Evolutionary conservation across 768 basidiomycete genomes (phyloP).

Genomic region (Royoungia palumana): DNA sequence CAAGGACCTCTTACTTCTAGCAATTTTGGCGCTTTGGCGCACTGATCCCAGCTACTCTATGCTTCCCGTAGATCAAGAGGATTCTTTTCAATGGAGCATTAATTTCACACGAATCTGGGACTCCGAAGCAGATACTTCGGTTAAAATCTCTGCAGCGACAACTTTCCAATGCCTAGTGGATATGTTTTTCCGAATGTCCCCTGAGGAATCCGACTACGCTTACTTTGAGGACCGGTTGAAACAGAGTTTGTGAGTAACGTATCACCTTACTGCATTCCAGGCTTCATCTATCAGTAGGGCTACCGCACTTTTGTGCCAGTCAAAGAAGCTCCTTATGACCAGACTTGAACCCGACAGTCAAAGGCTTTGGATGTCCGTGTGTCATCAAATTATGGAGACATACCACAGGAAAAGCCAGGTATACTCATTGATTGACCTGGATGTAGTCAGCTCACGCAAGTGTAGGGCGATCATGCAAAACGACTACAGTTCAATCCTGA

Average conservation of each 20-base stretch:
- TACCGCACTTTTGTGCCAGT: constrained; percentile 41
- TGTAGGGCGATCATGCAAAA: constrained; percentile 43
- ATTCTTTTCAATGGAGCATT: constrained; percentile 46
- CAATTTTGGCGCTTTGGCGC: constrained; percentile 69
- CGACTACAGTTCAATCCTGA: constrained; percentile 48
- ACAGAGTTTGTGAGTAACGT: constrained; percentile 41
- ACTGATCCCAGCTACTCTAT: constrained; percentile 53
- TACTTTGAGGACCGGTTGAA: constrained; percentile 45
- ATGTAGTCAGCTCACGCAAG: constrained; percentile 5
- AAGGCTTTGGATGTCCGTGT: constrained; percentile 64
- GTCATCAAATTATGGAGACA: constrained; percentile 56
- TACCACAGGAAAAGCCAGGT: constrained; percentile 52
- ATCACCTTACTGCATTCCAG: not conserved
- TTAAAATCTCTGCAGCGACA: constrained; percentile 59
- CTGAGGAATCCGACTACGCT: constrained; percentile 35
- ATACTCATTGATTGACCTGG: constrained; percentile 11
- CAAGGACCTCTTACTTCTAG: constrained; percentile 65
- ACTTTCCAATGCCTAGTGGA: constrained; percentile 47
- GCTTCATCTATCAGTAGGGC: constrained; percentile 14
- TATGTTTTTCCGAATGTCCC: constrained; percentile 41
- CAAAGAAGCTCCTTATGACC: constrained; percentile 55
- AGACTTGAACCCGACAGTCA: constrained; percentile 60
- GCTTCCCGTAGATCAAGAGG: constrained; percentile 38
- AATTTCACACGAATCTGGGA: constrained; percentile 56
- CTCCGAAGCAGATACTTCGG: constrained; percentile 56